Evolutionary conservation across 768 basidiomycete species (phyloP), one percentile per base, ranked within the genome.

Genomic region (Hypsizygus marmoreus): DNA sequence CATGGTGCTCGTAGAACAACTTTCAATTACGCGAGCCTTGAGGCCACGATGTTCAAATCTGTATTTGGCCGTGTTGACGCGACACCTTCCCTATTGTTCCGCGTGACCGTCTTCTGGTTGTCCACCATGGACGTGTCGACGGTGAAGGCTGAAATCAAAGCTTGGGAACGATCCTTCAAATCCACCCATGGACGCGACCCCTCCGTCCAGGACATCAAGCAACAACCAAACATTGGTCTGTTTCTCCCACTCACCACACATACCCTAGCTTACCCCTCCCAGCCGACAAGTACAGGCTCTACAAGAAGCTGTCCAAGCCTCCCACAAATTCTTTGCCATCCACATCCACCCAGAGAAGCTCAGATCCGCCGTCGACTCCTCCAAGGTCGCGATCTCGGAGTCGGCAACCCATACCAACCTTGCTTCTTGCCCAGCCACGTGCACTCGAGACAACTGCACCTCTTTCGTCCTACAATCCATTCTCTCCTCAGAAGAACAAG

Each of bases 281-380:
- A 91, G 89, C 86, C 49, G 77, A 80, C 53, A 90, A 86, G 63
- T 92, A 92, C 71, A 91, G 77, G 64, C 74, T 80, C 23, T 90
- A 91, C 74, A 91, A 91, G 74, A 82, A 76, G 48, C 74, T 91
- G 26, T 77, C 76, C 44, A 91, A 86, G 53, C 60, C 64, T 19
- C 54, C 66, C 1, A 50, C 64, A 23, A 50, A 49, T 20, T 12
- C 58, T 14, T 19, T 40, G 1, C 38, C 47, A 50, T 47, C 61
- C 12, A 48, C 29, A 1, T 56, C 51, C n/a, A 22, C 47, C 28
- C 33, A 53, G 9, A 43, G 50, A 20, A 53, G 59, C 14, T 50
- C 64, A 40, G 61, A 57, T 20, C 53, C 61, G 19, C 69, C 72
- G 33, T 71, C 70, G 7, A 74, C 71, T 14, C 74, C 67, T 51